phyloP scores from a whole-genome alignment of 768 basidiomycete species.

The Sarcodon sp. region DNA sequence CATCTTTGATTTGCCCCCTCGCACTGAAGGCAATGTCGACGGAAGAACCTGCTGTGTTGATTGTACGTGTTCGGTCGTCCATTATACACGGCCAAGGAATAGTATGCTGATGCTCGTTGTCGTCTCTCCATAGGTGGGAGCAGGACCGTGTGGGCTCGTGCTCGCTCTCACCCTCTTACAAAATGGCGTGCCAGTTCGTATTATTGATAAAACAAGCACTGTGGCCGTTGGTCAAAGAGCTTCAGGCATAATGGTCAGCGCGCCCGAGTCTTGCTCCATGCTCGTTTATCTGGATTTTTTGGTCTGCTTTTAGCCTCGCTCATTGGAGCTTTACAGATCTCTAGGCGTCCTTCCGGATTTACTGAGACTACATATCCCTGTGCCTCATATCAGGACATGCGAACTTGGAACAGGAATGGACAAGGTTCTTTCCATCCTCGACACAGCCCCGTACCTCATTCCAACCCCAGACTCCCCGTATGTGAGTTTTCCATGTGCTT shows the following conservation, averaged over 20 bases:
- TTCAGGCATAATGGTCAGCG: slow-evolving; percentile 13
- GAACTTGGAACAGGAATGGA: slow-evolving; percentile 10
- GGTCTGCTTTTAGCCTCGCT: slow-evolving; percentile 6
- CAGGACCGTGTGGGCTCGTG: slow-evolving; percentile 10
- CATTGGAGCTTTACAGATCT: slow-evolving; percentile 8
- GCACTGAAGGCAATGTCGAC: no score
- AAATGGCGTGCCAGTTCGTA: slow-evolving; percentile 9
- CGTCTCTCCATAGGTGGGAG: slow-evolving; percentile 6
- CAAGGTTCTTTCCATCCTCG: slow-evolving; percentile 1
- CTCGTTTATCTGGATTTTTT: neutral
- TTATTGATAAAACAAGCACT: slow-evolving; percentile 8
- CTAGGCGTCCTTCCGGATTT: slow-evolving; percentile 10
- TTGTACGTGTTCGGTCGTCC: no score
- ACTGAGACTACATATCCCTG: neutral
- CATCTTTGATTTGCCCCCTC: no score
- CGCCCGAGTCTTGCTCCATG: no score
- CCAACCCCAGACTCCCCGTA: slow-evolving; percentile 8
- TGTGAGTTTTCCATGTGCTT: slow-evolving; percentile 3
- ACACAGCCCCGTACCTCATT: neutral
- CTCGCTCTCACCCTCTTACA: slow-evolving; percentile 7
- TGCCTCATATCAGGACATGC: slow-evolving; percentile 5
- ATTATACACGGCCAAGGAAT: no score
- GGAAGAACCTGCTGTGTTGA: no score
- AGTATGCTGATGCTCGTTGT: no score
- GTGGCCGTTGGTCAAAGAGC: slow-evolving; percentile 12